Base-by-base conservation (phyloP, 495 filamentous ascomycete genomes). In the Jackrogersella multiformis region DNA sequence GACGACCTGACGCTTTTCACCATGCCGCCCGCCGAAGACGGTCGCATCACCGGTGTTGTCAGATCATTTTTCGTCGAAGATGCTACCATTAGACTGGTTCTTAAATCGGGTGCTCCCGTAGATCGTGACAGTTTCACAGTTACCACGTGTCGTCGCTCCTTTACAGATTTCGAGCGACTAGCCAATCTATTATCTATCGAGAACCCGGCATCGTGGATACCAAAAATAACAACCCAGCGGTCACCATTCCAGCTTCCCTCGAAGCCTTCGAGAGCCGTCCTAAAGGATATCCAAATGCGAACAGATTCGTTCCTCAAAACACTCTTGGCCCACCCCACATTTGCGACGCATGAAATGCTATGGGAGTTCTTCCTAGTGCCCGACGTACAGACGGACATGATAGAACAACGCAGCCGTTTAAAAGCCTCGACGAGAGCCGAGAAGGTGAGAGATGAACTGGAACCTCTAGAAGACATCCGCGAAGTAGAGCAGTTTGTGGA, bases 351-450 rank as follows among this genome's bases (percentile, higher is more conserved):
- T 73, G 96, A 99, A 80, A 91, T 97, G 84, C 82, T 99, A 5
- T 99, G 96, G 96, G 96, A 99, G 70, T 99, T 99, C 79, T 96
- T 99, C 77, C 85, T 99, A 1, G 94, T 98, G 13, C 96, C 96
- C 1, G 96, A 99, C 58, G 84, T 98, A 16, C 93, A 97, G 69
- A 85, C 91, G 2, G 87, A 93, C 13, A 90, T 91, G 86, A 93
- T 98, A 86, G 91, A 89, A 20, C 90, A 97, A 73, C 86, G 96
- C 24, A 95, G 90, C 64, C 88, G 86, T 36, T 86, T 90, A 53
- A 99, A 99, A 76, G 93, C 93, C 2, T 88, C 92, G 69, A 86
- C 88, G 0, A 86, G 94, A 49, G 80, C 82, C 13, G 96, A 99
- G 73, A 92, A 88, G 18, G 87, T 99, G 15, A 84, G 87, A 55